Evolutionary conservation across 805 yeast genomes (phyloP).

Genomic region (Metschnikowia santaceciliae): DNA sequence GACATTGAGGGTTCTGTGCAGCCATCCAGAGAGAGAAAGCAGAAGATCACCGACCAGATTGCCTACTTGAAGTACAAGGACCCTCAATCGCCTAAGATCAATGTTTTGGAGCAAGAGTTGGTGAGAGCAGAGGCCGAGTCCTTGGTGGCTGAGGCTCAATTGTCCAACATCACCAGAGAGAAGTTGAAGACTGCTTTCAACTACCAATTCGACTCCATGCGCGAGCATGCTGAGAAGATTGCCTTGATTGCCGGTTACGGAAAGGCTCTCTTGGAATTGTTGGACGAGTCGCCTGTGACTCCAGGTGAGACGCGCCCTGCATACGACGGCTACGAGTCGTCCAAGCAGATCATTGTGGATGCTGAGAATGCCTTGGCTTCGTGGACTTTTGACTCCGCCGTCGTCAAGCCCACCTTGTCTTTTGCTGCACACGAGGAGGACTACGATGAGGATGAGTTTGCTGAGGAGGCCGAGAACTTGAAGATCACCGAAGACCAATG

Average conservation of each 20-base stretch:
- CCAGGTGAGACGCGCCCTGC: conserved; percentile 93
- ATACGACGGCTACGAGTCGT: conserved; percentile 84
- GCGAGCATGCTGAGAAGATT: conserved; percentile 81
- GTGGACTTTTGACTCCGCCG: conserved; percentile 83
- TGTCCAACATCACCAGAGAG: conserved; percentile 84
- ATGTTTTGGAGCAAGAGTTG: conserved; percentile 79
- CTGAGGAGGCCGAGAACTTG: conserved; percentile 42
- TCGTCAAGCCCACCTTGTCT: conserved; percentile 75
- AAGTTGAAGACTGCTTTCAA: conserved; percentile 80
- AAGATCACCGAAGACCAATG: conserved; percentile 36
- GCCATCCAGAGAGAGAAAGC: conserved; percentile 84
- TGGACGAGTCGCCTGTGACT: conserved; percentile 81
- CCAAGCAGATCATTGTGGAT: conserved; percentile 81
- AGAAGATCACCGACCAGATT: conserved; percentile 79
- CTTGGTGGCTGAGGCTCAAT: conserved; percentile 86
- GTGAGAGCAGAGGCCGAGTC: conserved; percentile 92
- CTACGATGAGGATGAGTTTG: conserved; percentile 43
- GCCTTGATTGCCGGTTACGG: conserved; percentile 89
- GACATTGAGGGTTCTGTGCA: conserved; percentile 85
- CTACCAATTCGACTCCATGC: conserved; percentile 79
- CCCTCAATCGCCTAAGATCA: conserved; percentile 78
- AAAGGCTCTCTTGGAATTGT: conserved; percentile 75
- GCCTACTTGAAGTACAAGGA: conserved; percentile 82
- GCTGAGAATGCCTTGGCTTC: conserved; percentile 79
- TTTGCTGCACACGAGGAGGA: conserved; percentile 53